A percentile compares a stretch with the other conserved stretches of the same genome.
These are phyloP conservation scores for Encephalitozoon intestinalis DNA, from an alignment of 371 early-diverging fungal species.

Conservation along the genomic window DNA sequence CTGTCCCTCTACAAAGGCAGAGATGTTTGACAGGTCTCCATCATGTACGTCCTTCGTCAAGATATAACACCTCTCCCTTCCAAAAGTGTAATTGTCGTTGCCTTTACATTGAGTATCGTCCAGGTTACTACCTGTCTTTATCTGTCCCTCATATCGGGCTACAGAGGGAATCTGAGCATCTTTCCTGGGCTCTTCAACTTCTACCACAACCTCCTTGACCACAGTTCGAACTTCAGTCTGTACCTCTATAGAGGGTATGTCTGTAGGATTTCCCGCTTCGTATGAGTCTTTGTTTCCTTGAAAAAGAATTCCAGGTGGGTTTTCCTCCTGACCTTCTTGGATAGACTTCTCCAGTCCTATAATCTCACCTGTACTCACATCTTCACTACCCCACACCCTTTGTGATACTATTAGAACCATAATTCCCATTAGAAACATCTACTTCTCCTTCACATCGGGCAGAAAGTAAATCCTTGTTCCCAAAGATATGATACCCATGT, in stretches of 20 bases:
- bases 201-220: neutral
- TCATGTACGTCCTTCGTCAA: neutral
- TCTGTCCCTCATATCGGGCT: neutral
- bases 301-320: neutral
- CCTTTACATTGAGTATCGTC: neutral
- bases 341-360: neutral
- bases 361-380: neutral
- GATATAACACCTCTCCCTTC: neutral
- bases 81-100: neutral
- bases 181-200: neutral
- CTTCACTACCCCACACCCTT: neutral
- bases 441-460: neutral
- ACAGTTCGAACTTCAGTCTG: neutral
- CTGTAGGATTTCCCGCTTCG: neutral
- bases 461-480: neutral
- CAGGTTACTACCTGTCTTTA: neutral
- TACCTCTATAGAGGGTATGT: neutral
- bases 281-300: neutral
- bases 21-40: neutral
- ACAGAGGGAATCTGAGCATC: neutral
- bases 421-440: neutral
- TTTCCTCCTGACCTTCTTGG: neutral
- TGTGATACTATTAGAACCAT: neutral
- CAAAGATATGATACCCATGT: neutral
- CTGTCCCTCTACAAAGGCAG: neutral